Conservation (phyloP, 371 early-diverging fungal species). For the Enterospora canceri region DNA sequence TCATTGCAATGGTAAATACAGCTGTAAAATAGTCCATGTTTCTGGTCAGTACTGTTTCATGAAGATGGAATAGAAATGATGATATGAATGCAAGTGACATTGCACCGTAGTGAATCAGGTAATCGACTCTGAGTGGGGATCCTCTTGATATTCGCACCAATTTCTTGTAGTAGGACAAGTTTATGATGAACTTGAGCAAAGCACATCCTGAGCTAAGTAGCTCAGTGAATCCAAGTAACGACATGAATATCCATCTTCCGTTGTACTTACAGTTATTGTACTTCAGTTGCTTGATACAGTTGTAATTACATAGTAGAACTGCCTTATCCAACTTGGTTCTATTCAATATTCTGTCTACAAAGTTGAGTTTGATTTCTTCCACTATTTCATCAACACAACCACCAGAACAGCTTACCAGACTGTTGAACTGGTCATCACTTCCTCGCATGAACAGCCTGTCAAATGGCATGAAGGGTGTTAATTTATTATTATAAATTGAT, state of each 20-base stretch:
- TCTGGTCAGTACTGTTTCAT: slow-evolving; percentile 39
- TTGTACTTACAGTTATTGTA: slow-evolving; percentile 38
- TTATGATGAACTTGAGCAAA: slow-evolving; percentile 24
- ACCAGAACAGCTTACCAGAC: slow-evolving; percentile 9
- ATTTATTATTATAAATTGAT: no score
- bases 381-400: slow-evolving; percentile 9
- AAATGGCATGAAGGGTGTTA: no score
- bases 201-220: slow-evolving; percentile 38
- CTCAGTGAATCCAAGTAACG: slow-evolving; percentile 39
- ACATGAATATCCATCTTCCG: slow-evolving; percentile 42
- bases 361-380: slow-evolving; percentile 1
- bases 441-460: background rate
- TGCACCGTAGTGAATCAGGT: slow-evolving; percentile 23
- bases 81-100: slow-evolving; percentile 35
- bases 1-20: slow-evolving; percentile 26
- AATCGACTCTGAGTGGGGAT: background rate
- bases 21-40: slow-evolving; percentile 46
- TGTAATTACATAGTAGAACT: slow-evolving; percentile 26
- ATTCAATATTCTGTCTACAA: slow-evolving; percentile 26
- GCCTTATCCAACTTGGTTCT: slow-evolving; percentile 27
- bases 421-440: background rate
- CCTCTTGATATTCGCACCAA: slow-evolving; percentile 6
- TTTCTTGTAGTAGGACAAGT: slow-evolving; percentile 11
- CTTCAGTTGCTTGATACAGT: slow-evolving; percentile 28
- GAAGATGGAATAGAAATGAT: slow-evolving; percentile 43